phyloP scores from a whole-genome alignment of 345 rosid genomes.

The Moricandia arvensis region DNA sequence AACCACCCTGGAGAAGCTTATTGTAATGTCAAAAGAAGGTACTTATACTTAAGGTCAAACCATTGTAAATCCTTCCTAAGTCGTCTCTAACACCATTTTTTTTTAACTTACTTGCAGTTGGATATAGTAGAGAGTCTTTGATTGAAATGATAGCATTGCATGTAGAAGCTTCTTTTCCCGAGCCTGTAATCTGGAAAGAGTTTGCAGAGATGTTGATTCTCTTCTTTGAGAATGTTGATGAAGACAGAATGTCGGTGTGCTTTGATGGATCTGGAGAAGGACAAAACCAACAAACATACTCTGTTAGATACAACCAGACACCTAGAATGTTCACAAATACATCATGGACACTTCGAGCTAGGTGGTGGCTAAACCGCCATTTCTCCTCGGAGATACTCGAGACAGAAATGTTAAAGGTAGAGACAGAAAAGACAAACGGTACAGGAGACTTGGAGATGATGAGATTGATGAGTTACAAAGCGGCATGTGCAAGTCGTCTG shows the following conservation, averaged over 20 bases:
- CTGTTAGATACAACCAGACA: constrained; percentile 35
- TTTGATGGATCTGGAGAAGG: constrained; percentile 40
- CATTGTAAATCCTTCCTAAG: neutral
- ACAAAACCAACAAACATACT: constrained; percentile 22
- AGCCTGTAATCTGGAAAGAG: constrained; percentile 59
- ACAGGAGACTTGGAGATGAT: constrained; percentile 34
- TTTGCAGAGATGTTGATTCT: constrained; percentile 56
- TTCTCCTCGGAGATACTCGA: constrained; percentile 50
- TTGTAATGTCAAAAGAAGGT: constrained; percentile 60
- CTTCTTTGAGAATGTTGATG: constrained; percentile 47
- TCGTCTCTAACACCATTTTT: neutral
- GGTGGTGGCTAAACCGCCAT: constrained; percentile 68
- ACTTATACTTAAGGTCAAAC: too few species aligned
- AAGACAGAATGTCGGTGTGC: constrained; percentile 62
- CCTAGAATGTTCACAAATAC: constrained; percentile 46
- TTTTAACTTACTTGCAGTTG: constrained; percentile 45
- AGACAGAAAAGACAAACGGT: constrained; percentile 52
- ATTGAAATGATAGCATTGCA: constrained; percentile 82
- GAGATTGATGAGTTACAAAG: constrained; percentile 54
- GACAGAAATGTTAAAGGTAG: constrained; percentile 41
- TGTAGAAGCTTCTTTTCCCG: constrained; percentile 61
- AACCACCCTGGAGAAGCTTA: constrained; percentile 55
- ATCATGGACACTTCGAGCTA: constrained; percentile 60
- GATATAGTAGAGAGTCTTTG: constrained; percentile 49
- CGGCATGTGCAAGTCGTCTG: constrained; percentile 62